Evolutionary conservation across 176 grass and related monocot genomes (phyloP).

Genomic region (Oryza meyeriana): DNA sequence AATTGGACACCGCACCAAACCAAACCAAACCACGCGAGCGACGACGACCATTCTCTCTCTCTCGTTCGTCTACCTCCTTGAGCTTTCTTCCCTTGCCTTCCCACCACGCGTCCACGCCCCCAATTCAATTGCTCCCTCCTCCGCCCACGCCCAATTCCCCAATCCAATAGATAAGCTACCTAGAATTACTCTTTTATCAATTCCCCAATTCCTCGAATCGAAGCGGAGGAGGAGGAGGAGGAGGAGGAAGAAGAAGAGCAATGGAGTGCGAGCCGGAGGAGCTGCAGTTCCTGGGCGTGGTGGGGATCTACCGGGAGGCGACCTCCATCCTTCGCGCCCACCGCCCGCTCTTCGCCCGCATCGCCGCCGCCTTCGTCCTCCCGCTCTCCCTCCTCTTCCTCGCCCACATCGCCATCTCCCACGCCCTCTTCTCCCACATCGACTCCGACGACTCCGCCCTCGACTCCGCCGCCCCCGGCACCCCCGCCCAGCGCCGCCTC

Average conservation of each 20-base stretch:
- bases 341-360: constrained; percentile 65
- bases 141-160: too few relatives aligned
- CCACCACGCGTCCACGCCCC: too few relatives aligned
- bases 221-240: too few relatives aligned
- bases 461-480: constrained; percentile 50
- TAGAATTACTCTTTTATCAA: too few relatives aligned
- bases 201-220: too few relatives aligned
- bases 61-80: too few relatives aligned
- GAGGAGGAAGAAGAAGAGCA: background rate
- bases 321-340: constrained; percentile 41
- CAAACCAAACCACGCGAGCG: too few relatives aligned
- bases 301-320: constrained; percentile 54
- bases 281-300: constrained; percentile 76
- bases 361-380: constrained; percentile 66
- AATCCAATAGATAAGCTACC: too few relatives aligned
- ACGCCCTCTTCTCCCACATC: constrained; percentile 71
- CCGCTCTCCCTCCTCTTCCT: constrained; percentile 81
- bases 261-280: constrained; percentile 81
- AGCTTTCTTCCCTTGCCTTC: too few relatives aligned
- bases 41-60: too few relatives aligned
- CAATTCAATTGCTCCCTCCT: too few relatives aligned
- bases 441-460: constrained; percentile 66
- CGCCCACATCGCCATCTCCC: constrained; percentile 79
- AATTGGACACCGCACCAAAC: too few relatives aligned
- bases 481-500: constrained; percentile 47